Evolutionary conservation across 2,329 filamentous ascomycete species (phyloP).

Genomic region (Talaromyces verruculosus): DNA sequence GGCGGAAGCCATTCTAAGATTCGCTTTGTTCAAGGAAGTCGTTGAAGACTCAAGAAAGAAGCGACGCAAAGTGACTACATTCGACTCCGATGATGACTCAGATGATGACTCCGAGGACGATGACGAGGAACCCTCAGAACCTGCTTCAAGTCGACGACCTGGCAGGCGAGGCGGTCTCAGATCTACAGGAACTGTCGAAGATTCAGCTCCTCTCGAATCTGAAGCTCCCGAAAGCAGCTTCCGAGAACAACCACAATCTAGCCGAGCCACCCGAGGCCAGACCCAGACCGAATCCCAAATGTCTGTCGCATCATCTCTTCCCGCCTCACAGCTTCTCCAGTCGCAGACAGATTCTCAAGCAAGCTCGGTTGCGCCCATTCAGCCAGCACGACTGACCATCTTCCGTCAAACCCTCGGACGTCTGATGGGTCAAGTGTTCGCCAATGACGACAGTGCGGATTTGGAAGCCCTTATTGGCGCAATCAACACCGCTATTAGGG

Average conservation of each 20-base stretch:
- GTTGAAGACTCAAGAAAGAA: slow-evolving; percentile 75
- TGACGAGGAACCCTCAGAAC: slow-evolving; percentile 28
- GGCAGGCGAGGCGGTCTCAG: slow-evolving; percentile 36
- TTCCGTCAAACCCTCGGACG: slow-evolving; percentile 84
- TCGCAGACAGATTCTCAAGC: slow-evolving; percentile 52
- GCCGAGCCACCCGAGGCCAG: slow-evolving; percentile 41
- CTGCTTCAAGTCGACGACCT: slow-evolving; percentile 31
- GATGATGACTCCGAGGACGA: slow-evolving; percentile 42
- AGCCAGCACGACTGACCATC: slow-evolving; percentile 61
- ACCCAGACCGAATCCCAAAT: slow-evolving; percentile 53
- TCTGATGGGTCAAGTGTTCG: slow-evolving; percentile 80
- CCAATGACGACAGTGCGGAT: slow-evolving; percentile 72
- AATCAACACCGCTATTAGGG: slow-evolving; percentile 70
- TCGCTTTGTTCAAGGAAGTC: slow-evolving; percentile 96
- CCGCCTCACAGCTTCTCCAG: slow-evolving; percentile 67
- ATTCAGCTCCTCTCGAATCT: slow-evolving; percentile 53
- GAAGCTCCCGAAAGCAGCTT: slow-evolving; percentile 57
- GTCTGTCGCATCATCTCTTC: slow-evolving; percentile 77
- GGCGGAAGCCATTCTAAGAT: slow-evolving; percentile 85
- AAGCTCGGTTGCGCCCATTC: slow-evolving; percentile 45
- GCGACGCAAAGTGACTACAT: slow-evolving; percentile 73
- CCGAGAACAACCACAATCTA: slow-evolving; percentile 42
- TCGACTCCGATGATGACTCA: slow-evolving; percentile 62
- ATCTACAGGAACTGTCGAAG: slow-evolving; percentile 37
- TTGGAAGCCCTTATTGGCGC: slow-evolving; percentile 72